Conservation (phyloP, 163 green algal species). For the Chlamydomonas reinhardtii region DNA sequence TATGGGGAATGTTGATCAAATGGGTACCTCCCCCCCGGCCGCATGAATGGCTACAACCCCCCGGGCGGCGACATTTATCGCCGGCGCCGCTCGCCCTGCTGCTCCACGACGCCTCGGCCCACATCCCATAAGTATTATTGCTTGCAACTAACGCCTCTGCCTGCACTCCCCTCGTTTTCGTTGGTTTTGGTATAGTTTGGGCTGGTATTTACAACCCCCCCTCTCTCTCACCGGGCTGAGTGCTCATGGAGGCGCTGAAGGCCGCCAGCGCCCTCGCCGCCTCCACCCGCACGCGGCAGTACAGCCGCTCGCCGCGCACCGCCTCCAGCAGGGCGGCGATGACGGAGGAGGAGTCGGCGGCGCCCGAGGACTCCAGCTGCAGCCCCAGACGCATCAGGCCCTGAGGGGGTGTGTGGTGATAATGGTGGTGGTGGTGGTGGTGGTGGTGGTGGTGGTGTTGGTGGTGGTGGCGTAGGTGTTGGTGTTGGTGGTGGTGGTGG, state of each 20-base stretch:
- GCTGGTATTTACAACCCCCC: too few relatives aligned
- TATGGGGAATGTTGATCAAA: too few relatives aligned
- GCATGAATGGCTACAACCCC: too few relatives aligned
- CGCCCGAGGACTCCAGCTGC: constrained; percentile 42
- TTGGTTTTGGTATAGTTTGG: too few relatives aligned
- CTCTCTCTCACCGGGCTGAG: constrained; percentile 35
- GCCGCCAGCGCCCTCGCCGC: constrained; percentile 49
- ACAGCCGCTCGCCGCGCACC: not conserved
- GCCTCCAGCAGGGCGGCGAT: constrained; percentile 36
- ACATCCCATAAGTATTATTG: too few relatives aligned
- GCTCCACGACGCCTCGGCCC: too few relatives aligned
- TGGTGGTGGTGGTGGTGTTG: too few relatives aligned
- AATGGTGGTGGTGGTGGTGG: not conserved
- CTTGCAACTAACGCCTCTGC: too few relatives aligned
- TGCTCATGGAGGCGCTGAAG: constrained; percentile 42
- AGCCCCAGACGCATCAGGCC: constrained; percentile 44
- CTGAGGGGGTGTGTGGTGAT: not conserved
- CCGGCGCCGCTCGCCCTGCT: too few relatives aligned
- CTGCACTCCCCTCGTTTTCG: too few relatives aligned
- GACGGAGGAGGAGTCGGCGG: constrained; percentile 41
- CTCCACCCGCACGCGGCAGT: constrained; percentile 50
- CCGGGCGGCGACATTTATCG: too few relatives aligned
- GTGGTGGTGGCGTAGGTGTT: not conserved
- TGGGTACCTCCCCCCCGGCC: too few relatives aligned
- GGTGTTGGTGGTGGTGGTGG: not conserved